Base-by-base conservation (phyloP, 2,329 filamentous ascomycete species). In the Emmonsiellopsis sp. region DNA sequence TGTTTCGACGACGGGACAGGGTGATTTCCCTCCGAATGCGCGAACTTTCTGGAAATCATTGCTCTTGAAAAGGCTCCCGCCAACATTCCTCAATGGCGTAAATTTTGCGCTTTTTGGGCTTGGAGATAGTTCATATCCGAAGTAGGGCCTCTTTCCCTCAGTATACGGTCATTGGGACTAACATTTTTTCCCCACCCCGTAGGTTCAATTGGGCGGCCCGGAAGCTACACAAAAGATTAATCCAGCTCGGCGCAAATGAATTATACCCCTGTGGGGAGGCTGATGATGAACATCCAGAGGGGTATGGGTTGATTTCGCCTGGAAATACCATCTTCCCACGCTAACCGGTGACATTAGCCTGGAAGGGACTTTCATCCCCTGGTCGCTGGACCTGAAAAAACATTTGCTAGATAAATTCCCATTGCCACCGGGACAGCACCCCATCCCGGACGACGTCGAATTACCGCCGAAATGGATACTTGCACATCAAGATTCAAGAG, bases 201-300 rank as follows among this genome's bases (percentile, higher is more conserved):
- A 92, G 87, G 64, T 95, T 89, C 71, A 98, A 98, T 72, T 95
- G 89, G 82, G 90, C 92, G 15, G 87, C 87, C 45, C 82, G 90
- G 49, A 95, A 96, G 70, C 76, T 98, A 45, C 83, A 90, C 63
- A 92, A 90, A 62, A 83, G 93, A 13, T 75, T 98, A 35, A 69
- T 85, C 38, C 90, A 95, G 66, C 80, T 98, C 0, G 92, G 92
- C 1, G 93, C 89, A 2, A 77, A 77, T 42, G 81, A 89, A 47
- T 81, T 93, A 57, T 86, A 87, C 62, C 82, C 85, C 41, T 77
- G 84, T 38, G 93, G 89, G 10, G 93, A 98, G 70, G 90, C 86
- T 20, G 93, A 98, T 65, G 91, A 96, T 62, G 89, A 94, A 66
- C 90, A 96, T 74, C 83, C 89, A 30, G 91, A 97, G 71, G 91